Base-by-base conservation (phyloP, 1,284 basidiomycete species). In the Clitocybe nebularis region DNA sequence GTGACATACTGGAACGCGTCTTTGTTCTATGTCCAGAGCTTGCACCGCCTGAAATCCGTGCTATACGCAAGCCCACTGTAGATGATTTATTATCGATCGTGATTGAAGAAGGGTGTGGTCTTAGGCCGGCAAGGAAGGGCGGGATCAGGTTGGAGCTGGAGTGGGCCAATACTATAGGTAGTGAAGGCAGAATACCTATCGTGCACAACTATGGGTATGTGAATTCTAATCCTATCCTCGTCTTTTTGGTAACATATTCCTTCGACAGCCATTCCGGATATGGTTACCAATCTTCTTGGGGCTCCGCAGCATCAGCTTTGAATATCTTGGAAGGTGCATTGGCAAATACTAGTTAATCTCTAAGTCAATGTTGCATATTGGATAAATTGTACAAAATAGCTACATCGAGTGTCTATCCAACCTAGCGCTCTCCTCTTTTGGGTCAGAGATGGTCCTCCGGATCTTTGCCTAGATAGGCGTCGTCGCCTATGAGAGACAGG, bases 41-140 rank as follows among this genome's bases (percentile, higher is more conserved):
- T 9, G 79, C 77, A 2, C 78, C 87, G 3, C 77, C 81, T 0
- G 69, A 72, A 36, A 61, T 78, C 19, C 67, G 75, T 2, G 64
- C 62, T 3, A 51, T 59, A 35, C 70, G 78, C 6, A 56, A 65
- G 23, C 75, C 81, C 1, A 79, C 73, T 0, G 51, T 82, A 2
- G 77, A 82, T 2, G 87, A 90, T 54, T 54, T 90, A 1, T 67
- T 74, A 37, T 65, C 75, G 0, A 65, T 84, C 14, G 67, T 87
- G 5, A 57, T 87, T 6, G 83, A 82, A 41, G 78, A 83, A 44
- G 83, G 83, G 1, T 87, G 84, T 39, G 90, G 89, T 1, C 62
- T 92, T 20, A 71, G 91, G 9, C 89, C 90, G 0, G 75, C 71
- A 4, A 71, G 91, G 39, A 75, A 76, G 32, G 83, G 81, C n/a